These are phyloP conservation scores for Fagus sylvatica DNA, from an alignment of 306 rosid species.

Conservation along the genomic window DNA sequence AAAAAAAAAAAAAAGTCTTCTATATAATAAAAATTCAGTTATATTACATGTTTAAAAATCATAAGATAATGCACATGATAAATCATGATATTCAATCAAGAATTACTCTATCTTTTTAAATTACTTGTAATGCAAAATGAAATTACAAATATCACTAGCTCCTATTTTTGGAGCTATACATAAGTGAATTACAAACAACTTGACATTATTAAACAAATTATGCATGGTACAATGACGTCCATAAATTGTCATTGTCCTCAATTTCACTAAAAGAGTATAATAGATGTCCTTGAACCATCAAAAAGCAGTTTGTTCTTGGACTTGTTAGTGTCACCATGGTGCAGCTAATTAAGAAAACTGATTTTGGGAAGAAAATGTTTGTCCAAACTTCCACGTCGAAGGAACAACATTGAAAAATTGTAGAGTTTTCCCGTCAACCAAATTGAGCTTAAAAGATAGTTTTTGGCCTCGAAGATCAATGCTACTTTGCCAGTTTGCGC, in stretches of 20 bases:
- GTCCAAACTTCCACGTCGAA: conserved; percentile 81
- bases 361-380: conserved; percentile 58
- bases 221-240: too few relatives aligned
- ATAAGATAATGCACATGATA: too few relatives aligned
- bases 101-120: neutral
- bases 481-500: conserved; percentile 80
- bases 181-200: neutral
- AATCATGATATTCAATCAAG: neutral
- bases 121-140: neutral
- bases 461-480: conserved; percentile 56
- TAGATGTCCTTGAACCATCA: conserved; percentile 16
- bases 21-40: too few relatives aligned
- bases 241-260: neutral
- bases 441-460: conserved; percentile 64
- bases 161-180: neutral
- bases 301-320: conserved; percentile 27
- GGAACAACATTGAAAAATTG: conserved; percentile 60
- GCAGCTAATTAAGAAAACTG: conserved; percentile 50
- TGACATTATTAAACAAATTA: too few relatives aligned
- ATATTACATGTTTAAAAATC: too few relatives aligned
- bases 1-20: too few relatives aligned
- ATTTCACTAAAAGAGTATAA: neutral
- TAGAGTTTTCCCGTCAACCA: conserved; percentile 54
- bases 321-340: conserved; percentile 1
- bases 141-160: neutral